Conservation (phyloP, 352 stramenopile species). For the Pythium dissotocum region DNA sequence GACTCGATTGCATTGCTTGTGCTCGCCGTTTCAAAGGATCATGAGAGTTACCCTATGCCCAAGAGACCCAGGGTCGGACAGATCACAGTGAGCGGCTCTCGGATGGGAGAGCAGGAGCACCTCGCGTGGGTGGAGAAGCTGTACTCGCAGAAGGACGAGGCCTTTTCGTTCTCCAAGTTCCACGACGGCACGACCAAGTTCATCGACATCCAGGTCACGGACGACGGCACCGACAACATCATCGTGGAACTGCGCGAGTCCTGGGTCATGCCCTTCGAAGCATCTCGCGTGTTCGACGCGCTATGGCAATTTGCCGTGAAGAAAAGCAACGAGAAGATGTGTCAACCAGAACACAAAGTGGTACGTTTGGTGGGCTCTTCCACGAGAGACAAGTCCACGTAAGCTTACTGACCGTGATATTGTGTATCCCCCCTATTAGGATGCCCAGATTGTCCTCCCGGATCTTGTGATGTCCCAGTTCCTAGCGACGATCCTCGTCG, state of each 20-base stretch:
- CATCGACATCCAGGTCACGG: slow-evolving; percentile 11
- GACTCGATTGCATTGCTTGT: too few species aligned
- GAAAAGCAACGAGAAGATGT: slow-evolving; percentile 10
- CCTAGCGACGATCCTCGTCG: background rate
- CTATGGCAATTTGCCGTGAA: slow-evolving; percentile 11
- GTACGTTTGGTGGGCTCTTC: background rate
- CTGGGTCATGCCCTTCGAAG: slow-evolving; percentile 16
- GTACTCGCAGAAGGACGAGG: background rate
- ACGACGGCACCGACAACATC: slow-evolving; percentile 7
- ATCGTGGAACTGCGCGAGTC: slow-evolving; percentile 14
- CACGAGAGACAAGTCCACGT: background rate
- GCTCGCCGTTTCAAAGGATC: slow-evolving; percentile 2
- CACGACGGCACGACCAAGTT: slow-evolving; percentile 20
- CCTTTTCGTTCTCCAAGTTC: slow-evolving; percentile 13
- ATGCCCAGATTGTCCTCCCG: background rate
- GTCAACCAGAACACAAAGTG: background rate
- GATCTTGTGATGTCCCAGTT: slow-evolving; percentile 12
- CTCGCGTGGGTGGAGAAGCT: slow-evolving; percentile 3
- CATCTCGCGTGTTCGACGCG: slow-evolving; percentile 9
- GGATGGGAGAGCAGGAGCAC: background rate
- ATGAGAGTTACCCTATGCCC: background rate
- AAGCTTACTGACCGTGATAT: background rate
- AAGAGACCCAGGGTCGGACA: slow-evolving; percentile 2
- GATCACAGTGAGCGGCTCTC: background rate
- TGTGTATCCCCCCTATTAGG: background rate